phyloP scores from a whole-genome alignment of 148 eudicot species.

The Rhododendron molle region DNA sequence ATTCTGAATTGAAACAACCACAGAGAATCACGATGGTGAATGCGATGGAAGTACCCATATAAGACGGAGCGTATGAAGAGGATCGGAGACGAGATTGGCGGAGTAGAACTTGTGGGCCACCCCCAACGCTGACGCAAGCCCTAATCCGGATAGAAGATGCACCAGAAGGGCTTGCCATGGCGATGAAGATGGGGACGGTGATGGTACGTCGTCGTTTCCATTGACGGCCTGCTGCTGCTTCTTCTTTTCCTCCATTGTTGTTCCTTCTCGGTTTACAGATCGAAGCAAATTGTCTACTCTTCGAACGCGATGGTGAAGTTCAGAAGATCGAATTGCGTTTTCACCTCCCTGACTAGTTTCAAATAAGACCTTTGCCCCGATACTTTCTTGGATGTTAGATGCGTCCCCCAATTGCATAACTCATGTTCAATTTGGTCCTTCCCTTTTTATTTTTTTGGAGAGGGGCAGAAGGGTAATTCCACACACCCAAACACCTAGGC shows the following conservation, averaged over 20 bases:
- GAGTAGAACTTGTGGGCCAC: constrained; percentile 34
- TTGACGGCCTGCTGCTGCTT: neutral
- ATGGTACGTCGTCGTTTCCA: neutral
- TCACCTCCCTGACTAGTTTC: neutral
- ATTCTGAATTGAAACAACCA: neutral
- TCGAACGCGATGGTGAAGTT: neutral
- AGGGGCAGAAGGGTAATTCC: too few relatives aligned
- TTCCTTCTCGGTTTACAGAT: neutral
- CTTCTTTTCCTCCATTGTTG: neutral
- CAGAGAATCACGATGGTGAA: neutral
- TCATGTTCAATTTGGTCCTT: neutral
- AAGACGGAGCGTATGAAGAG: constrained; percentile 45
- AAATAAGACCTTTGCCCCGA: neutral
- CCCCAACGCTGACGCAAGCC: constrained; percentile 46
- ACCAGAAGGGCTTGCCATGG: constrained; percentile 26
- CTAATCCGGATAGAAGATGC: constrained; percentile 52
- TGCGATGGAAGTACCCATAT: constrained; percentile 39
- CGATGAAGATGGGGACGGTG: neutral
- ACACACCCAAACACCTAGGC: too few relatives aligned
- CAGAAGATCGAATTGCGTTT: neutral
- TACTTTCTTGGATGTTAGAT: neutral
- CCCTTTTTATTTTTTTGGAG: neutral
- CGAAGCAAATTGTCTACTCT: neutral
- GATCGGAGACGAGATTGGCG: constrained; percentile 40
- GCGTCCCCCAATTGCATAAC: neutral